Percentiles rank a stretch among this genome's conserved stretches.
Conservation (phyloP, 2,329 filamentous ascomycete genomes). For the Fusarium sp. region DNA sequence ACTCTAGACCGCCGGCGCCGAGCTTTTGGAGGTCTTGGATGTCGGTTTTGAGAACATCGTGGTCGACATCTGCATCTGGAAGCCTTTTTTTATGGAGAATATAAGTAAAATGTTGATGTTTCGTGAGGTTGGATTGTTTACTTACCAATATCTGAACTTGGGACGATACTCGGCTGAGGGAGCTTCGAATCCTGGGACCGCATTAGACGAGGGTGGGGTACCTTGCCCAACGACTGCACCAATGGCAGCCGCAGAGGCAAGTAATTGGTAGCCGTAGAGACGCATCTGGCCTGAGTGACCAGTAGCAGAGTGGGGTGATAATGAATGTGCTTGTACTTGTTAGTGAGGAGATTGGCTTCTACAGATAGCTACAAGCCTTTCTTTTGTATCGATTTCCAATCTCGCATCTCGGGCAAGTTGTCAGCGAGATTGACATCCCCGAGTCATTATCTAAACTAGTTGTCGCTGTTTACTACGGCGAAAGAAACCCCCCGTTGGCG, state of each 20-base stretch:
- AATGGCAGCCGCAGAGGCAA: background rate
- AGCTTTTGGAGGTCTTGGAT: background rate
- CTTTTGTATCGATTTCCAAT: background rate
- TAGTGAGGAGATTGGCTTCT: rapidly evolving
- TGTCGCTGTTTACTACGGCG: background rate
- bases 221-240: background rate
- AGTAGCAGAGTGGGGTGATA: background rate
- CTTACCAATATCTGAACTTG: background rate
- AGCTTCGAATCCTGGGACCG: background rate
- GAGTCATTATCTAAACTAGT: background rate
- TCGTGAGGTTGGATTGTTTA: background rate
- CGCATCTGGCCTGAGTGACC: background rate
- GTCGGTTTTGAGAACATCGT: background rate
- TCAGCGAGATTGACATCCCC: background rate
- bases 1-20: background rate
- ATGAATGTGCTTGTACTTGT: background rate
- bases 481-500: background rate
- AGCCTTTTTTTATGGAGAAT: background rate
- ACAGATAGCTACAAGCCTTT: background rate
- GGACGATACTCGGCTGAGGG: background rate
- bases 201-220: background rate
- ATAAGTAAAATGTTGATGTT: background rate
- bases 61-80: background rate
- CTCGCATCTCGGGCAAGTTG: background rate
- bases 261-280: background rate